Conservation (phyloP, 1,284 basidiomycete species). For the Cystobasidium sp. region DNA sequence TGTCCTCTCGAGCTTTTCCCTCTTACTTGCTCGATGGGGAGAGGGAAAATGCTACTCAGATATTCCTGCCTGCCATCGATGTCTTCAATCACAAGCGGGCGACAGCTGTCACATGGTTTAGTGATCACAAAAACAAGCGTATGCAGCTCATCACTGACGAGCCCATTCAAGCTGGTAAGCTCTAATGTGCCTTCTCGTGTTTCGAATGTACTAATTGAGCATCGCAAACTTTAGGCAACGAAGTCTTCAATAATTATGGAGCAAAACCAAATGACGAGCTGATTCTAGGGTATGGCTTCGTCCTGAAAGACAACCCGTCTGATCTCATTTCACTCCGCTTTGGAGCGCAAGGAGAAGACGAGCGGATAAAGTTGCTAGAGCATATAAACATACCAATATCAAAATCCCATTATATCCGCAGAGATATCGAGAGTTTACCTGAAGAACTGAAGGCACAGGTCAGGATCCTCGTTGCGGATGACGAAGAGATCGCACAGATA, state of each 20-base stretch:
- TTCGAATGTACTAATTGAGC: background rate
- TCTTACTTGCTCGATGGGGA: constrained; percentile 69
- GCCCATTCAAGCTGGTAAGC: constrained; percentile 42
- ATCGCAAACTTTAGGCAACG: constrained; percentile 58
- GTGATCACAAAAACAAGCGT: constrained; percentile 59
- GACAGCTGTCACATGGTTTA: constrained; percentile 77
- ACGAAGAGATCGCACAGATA: constrained; percentile 64
- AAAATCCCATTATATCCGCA: constrained; percentile 29
- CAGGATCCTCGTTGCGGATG: constrained; percentile 51
- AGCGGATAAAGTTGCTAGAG: constrained; percentile 38
- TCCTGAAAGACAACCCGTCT: constrained; percentile 72
- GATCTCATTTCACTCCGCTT: constrained; percentile 80
- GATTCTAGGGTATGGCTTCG: constrained; percentile 85
- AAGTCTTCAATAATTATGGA: constrained; percentile 87
- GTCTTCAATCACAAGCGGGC: constrained; percentile 76
- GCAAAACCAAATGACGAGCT: constrained; percentile 83
- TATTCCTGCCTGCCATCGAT: constrained; percentile 83
- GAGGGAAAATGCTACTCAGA: constrained; percentile 65
- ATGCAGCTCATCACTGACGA: constrained; percentile 49
- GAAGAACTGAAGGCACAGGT: constrained; percentile 49
- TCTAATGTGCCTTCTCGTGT: constrained; percentile 48
- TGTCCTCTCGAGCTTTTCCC: constrained; percentile 77
- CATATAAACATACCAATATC: constrained; percentile 23
- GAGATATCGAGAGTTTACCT: constrained; percentile 30
- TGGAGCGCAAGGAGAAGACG: constrained; percentile 55